These are phyloP conservation scores for Cercospora sojina DNA, from an alignment of 2,329 filamentous ascomycete genomes.

Conservation along the genomic window DNA sequence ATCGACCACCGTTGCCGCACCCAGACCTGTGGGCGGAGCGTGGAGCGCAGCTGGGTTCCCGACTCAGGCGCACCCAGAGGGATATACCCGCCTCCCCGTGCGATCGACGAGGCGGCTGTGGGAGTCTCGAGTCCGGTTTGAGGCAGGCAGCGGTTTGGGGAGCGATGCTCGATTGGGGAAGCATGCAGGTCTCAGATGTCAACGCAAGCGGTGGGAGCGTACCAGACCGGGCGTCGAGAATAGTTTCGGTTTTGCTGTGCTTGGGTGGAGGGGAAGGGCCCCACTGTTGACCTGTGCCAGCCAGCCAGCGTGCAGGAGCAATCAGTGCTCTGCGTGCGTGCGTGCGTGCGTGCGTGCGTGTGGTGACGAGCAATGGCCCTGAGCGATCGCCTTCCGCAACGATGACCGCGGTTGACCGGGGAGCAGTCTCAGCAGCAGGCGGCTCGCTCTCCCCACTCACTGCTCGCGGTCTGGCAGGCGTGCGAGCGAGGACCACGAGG, in stretches of 20 bases:
- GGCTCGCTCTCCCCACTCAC: background rate
- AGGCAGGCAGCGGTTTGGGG: constrained; percentile 11
- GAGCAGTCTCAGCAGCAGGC: background rate
- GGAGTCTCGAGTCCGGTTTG: constrained; percentile 23
- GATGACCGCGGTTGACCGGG: background rate
- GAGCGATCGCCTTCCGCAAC: background rate
- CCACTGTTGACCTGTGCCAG: constrained; percentile 16
- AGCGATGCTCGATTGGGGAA: constrained; percentile 16
- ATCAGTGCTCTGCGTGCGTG: background rate
- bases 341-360: background rate
- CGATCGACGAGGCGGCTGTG: constrained; percentile 25
- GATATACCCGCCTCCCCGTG: constrained; percentile 26
- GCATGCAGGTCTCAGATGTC: constrained; percentile 26
- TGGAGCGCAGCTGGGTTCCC: constrained; percentile 6
- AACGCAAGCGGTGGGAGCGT: constrained; percentile 22
- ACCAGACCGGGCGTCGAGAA: constrained; percentile 19
- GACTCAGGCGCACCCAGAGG: constrained; percentile 19
- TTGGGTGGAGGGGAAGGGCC: constrained; percentile 24
- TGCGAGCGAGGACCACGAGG: background rate
- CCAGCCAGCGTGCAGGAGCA: constrained; percentile 4
- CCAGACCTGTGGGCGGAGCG: constrained; percentile 13
- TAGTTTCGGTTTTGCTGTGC: constrained; percentile 12
- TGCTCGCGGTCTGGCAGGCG: background rate
- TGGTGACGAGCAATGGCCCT: background rate
- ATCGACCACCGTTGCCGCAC: constrained; percentile 23